phyloP scores from a whole-genome alignment of 768 basidiomycete species.

The Amanita molliuscula region DNA sequence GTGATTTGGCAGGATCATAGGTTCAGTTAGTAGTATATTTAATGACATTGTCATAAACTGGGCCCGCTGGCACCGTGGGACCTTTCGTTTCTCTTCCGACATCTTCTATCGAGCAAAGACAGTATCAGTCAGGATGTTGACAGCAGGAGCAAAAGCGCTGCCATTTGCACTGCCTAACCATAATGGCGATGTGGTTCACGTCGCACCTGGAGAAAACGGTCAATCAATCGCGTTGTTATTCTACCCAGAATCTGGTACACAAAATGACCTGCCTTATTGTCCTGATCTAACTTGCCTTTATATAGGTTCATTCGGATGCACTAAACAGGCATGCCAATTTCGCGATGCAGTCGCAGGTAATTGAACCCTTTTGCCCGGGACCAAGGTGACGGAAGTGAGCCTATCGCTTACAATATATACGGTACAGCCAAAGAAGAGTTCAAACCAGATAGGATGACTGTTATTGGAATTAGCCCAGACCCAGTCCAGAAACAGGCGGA shows the following conservation, averaged over 20 bases:
- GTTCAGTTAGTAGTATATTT: neutral
- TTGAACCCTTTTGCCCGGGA: conserved; percentile 11
- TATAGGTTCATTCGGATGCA: conserved; percentile 66
- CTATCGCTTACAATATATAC: neutral
- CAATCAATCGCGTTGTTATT: conserved; percentile 70
- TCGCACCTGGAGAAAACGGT: conserved; percentile 47
- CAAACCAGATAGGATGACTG: conserved; percentile 48
- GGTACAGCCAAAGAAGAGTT: conserved; percentile 51
- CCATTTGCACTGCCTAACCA: conserved; percentile 53
- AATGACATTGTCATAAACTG: too few species aligned
- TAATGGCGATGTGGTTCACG: conserved; percentile 47
- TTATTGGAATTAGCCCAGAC: conserved; percentile 72
- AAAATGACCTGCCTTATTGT: neutral
- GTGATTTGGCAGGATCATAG: neutral
- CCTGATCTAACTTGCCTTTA: neutral
- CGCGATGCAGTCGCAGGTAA: conserved; percentile 65
- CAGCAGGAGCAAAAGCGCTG: conserved; percentile 55
- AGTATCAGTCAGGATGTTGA: neutral
- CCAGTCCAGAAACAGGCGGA: conserved; percentile 60
- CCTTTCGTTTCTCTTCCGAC: neutral
- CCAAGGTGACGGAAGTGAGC: neutral
- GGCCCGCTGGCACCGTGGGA: neutral
- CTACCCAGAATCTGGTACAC: conserved; percentile 59
- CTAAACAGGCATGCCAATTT: conserved; percentile 74
- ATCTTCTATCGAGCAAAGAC: neutral